Evolutionary conservation across 768 basidiomycete species (phyloP).

Genomic region (Tulasnella sp.): DNA sequence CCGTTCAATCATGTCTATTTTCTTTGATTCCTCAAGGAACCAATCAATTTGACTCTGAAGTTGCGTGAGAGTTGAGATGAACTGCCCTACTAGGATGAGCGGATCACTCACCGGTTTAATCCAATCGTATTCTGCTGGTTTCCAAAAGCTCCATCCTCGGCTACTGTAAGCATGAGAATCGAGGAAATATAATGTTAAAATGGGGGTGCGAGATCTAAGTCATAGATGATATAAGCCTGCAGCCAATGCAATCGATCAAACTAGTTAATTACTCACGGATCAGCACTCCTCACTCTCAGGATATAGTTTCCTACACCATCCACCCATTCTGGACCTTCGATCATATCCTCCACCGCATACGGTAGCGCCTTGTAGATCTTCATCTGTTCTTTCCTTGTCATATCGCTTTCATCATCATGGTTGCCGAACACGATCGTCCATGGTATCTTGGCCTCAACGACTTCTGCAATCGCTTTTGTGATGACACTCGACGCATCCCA

Average conservation of each 20-base stretch:
- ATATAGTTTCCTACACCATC: constrained; percentile 90
- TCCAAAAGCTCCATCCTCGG: constrained; percentile 40
- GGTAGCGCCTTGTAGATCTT: constrained; percentile 52
- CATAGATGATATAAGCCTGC: background rate
- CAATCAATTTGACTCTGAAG: constrained; percentile 72
- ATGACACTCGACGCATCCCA: constrained; percentile 84
- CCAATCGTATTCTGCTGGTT: constrained; percentile 74
- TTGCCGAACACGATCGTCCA: constrained; percentile 95
- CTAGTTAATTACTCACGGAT: constrained; percentile 44
- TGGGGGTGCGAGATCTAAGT: constrained; percentile 64
- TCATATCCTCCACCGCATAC: constrained; percentile 58
- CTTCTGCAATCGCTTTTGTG: constrained; percentile 42
- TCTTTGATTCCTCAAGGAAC: constrained; percentile 72
- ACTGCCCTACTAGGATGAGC: background rate
- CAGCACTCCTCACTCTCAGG: constrained; percentile 69
- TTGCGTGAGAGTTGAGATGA: background rate
- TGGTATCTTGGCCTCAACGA: constrained; percentile 61
- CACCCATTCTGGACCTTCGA: constrained; percentile 61
- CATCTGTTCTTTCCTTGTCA: constrained; percentile 50
- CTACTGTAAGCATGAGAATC: constrained; percentile 74
- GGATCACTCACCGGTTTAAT: constrained; percentile 46
- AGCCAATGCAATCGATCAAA: background rate
- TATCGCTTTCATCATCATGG: constrained; percentile 67
- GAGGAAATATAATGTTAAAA: constrained; percentile 84
- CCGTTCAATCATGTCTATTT: constrained; percentile 58